Evolutionary conservation across 1,284 basidiomycete species (phyloP).

Genomic region (Trichosporon sp.): DNA sequence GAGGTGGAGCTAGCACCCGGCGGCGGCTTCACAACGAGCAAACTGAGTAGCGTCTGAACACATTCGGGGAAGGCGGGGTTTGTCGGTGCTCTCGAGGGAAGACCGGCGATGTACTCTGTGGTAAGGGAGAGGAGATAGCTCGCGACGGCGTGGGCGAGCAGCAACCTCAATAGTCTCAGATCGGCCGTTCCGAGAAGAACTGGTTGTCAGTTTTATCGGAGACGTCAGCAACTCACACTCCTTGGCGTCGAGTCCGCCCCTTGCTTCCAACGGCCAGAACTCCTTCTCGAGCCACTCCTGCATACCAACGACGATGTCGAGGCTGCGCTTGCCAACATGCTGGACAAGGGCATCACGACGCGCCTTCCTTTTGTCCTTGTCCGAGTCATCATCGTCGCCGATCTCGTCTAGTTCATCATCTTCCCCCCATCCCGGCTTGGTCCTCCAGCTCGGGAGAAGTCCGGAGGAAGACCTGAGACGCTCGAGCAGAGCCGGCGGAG

Average conservation of each 20-base stretch:
- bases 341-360: slow-evolving; percentile 23
- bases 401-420: slow-evolving; percentile 28
- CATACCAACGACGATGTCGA: slow-evolving; percentile 39
- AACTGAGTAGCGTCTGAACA: slow-evolving; percentile 30
- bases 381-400: slow-evolving; percentile 23
- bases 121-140: slow-evolving; percentile 38
- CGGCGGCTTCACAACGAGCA: slow-evolving; percentile 34
- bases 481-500: slow-evolving; percentile 32
- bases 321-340: slow-evolving; percentile 35
- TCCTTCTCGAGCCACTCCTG: slow-evolving; percentile 41
- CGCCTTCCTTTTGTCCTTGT: slow-evolving; percentile 8
- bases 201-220: slow-evolving; percentile 22
- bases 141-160: slow-evolving; percentile 39
- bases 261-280: slow-evolving; percentile 41
- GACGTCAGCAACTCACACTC: slow-evolving; percentile 37
- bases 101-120: slow-evolving; percentile 32
- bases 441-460: slow-evolving; percentile 34
- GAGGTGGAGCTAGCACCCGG: slow-evolving; percentile 20
- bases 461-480: slow-evolving; percentile 35
- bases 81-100: slow-evolving; percentile 19
- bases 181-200: slow-evolving; percentile 49
- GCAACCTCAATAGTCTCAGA: slow-evolving; percentile 38
- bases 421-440: slow-evolving; percentile 27
- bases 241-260: slow-evolving; percentile 33
- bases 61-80: slow-evolving; percentile 20